A percentile compares a stretch with the other conserved stretches of the same genome.
These are phyloP conservation scores for Posidonia oceanica DNA, from an alignment of 116 monocot genomes.

Conservation along the genomic window DNA sequence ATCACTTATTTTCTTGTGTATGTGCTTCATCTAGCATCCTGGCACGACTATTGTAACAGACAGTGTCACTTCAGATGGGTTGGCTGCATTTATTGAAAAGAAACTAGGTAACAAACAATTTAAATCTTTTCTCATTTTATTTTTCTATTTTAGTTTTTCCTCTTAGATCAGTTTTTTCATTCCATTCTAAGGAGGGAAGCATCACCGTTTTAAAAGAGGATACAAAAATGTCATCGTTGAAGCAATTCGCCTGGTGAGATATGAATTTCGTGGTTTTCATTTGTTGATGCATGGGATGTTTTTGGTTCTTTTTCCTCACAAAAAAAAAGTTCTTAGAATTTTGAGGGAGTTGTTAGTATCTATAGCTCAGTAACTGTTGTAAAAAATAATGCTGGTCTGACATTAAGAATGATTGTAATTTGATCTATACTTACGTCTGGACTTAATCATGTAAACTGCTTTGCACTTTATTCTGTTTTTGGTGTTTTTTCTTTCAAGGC, in stretches of 20 bases:
- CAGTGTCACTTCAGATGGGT: constrained; percentile 97
- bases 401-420: no score
- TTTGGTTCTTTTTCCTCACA: background rate
- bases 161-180: background rate
- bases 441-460: no score
- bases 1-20: background rate
- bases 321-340: background rate
- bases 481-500: no score
- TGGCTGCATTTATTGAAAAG: constrained; percentile 89
- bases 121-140: constrained; percentile 1
- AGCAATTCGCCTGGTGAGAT: constrained; percentile 86
- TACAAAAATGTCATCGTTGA: constrained; percentile 99
- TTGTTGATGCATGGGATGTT: background rate
- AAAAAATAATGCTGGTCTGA: no score
- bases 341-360: background rate
- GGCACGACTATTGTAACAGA: constrained; percentile 91
- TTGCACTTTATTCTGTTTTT: no score
- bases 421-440: no score
- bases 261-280: background rate
- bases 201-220: constrained; percentile 96
- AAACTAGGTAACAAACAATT: constrained; percentile 68
- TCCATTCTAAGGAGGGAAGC: constrained; percentile 49
- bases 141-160: constrained; percentile 1
- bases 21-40: constrained; percentile 53
- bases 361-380: no score